Conservation (phyloP, 2,329 filamentous ascomycete genomes). For the Venturia oleaginea region DNA sequence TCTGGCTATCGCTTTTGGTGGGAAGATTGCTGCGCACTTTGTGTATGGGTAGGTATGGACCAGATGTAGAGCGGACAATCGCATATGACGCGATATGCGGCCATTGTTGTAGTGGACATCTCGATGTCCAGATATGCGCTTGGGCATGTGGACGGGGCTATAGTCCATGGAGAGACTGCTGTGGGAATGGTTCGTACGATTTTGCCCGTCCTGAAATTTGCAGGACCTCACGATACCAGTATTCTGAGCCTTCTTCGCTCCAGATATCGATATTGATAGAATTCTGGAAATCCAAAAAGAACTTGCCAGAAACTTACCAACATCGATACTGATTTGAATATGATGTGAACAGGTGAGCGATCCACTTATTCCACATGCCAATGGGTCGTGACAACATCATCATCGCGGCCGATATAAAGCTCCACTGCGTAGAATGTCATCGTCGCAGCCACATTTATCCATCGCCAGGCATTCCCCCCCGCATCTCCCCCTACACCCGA, state of each 20-base stretch:
- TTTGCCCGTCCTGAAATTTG: not conserved
- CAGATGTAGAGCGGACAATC: not conserved
- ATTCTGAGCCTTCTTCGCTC: not conserved
- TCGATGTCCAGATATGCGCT: not conserved
- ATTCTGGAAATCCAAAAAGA: not conserved
- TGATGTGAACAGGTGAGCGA: not conserved
- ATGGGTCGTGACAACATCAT: constrained; percentile 62
- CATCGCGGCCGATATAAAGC: constrained; percentile 74
- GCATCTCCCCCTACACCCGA: constrained; percentile 72
- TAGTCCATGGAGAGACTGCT: not conserved
- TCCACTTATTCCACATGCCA: constrained; percentile 80
- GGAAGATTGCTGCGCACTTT: not conserved
- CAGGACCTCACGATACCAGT: not conserved
- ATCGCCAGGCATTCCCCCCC: constrained; percentile 82
- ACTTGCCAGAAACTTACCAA: not conserved
- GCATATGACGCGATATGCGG: not conserved
- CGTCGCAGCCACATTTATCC: constrained; percentile 83
- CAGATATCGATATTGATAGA: not conserved
- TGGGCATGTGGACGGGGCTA: not conserved
- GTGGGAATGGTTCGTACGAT: not conserved
- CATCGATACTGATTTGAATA: not conserved
- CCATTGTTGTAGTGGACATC: not conserved
- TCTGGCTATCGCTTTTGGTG: not conserved
- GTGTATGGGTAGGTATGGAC: not conserved
- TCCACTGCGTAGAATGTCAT: constrained; percentile 88